Evolutionary conservation across 768 basidiomycete genomes (phyloP).

Genomic region (Trametes punicea): DNA sequence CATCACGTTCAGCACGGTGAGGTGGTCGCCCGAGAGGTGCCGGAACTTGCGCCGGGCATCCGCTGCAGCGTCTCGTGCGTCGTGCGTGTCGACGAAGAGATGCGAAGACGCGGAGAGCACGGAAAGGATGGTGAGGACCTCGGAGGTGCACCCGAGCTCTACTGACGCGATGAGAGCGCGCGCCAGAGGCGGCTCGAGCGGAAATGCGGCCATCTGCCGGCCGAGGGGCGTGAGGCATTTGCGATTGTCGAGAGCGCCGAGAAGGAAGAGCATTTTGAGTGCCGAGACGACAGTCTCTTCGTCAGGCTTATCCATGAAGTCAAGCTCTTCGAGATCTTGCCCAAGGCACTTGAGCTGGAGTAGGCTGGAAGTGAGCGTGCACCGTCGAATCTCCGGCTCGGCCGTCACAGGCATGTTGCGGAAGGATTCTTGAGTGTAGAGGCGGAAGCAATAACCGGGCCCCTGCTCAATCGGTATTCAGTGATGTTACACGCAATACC

Average conservation of each 20-base stretch:
- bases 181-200: constrained; percentile 83
- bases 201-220: constrained; percentile 83
- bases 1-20: constrained; percentile 84
- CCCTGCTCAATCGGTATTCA: constrained; percentile 42
- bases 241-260: constrained; percentile 72
- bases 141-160: constrained; percentile 65
- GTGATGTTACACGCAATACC: background rate
- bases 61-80: constrained; percentile 68
- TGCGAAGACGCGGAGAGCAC: constrained; percentile 78
- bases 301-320: constrained; percentile 88
- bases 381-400: constrained; percentile 89
- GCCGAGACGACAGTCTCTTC: constrained; percentile 58
- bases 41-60: constrained; percentile 76
- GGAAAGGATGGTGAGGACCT: constrained; percentile 83
- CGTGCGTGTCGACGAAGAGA: constrained; percentile 73
- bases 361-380: constrained; percentile 77
- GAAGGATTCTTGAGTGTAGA: constrained; percentile 87
- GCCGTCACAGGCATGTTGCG: constrained; percentile 58
- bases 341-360: constrained; percentile 84
- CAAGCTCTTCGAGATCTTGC: constrained; percentile 75
- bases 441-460: constrained; percentile 81
- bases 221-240: constrained; percentile 71
- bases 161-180: constrained; percentile 78
- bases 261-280: constrained; percentile 68
- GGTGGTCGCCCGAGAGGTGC: constrained; percentile 86